Evolutionary conservation across 305 asterid genomes (phyloP).

Genomic region (Lippia alba): DNA sequence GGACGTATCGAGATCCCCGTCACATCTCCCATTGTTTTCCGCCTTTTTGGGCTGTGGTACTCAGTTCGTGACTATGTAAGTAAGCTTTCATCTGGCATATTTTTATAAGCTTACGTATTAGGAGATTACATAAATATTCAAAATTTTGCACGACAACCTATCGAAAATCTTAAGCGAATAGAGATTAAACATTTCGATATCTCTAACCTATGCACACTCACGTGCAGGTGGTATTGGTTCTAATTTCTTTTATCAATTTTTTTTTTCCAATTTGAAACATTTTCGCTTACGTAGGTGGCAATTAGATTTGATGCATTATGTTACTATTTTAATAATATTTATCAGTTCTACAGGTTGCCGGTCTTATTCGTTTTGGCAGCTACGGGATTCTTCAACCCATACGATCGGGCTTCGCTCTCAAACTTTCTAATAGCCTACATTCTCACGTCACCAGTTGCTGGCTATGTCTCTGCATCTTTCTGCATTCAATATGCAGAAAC

Average conservation of each 20-base stretch:
- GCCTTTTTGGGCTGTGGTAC: slow-evolving; percentile 85
- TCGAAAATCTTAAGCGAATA: too few species aligned
- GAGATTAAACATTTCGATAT: too few species aligned
- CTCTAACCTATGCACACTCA: too few species aligned
- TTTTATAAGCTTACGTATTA: not conserved
- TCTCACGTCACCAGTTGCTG: slow-evolving; percentile 76
- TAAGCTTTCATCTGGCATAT: slow-evolving; percentile 31
- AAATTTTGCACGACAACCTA: too few species aligned
- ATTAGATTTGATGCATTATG: not conserved
- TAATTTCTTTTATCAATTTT: slow-evolving; percentile 4
- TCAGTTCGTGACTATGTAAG: slow-evolving; percentile 74
- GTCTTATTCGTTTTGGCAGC: slow-evolving; percentile 64
- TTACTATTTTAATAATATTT: slow-evolving; percentile 19
- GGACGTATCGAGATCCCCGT: slow-evolving; percentile 75
- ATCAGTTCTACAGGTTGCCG: slow-evolving; percentile 57
- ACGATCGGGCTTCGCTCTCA: slow-evolving; percentile 71
- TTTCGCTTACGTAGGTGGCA: too few species aligned
- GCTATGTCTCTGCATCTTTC: slow-evolving; percentile 75
- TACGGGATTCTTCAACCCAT: slow-evolving; percentile 71
- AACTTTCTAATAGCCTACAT: slow-evolving; percentile 54
- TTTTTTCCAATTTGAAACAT: not conserved
- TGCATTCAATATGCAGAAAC: slow-evolving; percentile 63
- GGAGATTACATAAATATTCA: not conserved
- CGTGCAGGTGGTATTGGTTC: too few species aligned
- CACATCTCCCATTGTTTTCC: slow-evolving; percentile 64